phyloP scores from a whole-genome alignment of 306 rosid species.

The Inga oerstediana region DNA sequence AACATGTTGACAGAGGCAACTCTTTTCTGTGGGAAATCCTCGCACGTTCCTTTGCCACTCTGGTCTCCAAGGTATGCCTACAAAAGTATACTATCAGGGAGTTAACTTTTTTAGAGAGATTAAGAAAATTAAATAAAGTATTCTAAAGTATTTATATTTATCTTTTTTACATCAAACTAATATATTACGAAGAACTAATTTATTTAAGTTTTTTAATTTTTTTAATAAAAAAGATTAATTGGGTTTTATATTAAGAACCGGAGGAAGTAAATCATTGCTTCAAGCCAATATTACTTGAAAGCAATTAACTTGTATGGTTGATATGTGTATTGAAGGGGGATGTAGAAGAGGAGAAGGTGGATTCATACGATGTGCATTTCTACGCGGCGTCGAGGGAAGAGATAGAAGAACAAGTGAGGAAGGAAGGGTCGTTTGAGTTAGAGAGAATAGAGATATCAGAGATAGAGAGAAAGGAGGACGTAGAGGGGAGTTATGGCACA shows the following conservation, averaged over 20 bases:
- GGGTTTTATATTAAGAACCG: too few species aligned
- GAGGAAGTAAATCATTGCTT: background rate
- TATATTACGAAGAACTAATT: too few species aligned
- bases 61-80: conserved; percentile 65
- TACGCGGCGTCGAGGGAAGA: conserved; percentile 88
- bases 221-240: too few species aligned
- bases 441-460: conserved; percentile 69
- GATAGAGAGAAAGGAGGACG: conserved; percentile 39
- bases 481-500: conserved; percentile 57
- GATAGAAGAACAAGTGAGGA: conserved; percentile 68
- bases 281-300: background rate
- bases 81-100: background rate
- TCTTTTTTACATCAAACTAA: too few species aligned
- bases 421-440: conserved; percentile 70
- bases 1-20: conserved; percentile 83
- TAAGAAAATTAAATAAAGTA: too few species aligned
- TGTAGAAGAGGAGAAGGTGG: conserved; percentile 65
- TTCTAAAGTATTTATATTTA: too few species aligned
- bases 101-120: too few species aligned
- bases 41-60: conserved; percentile 53
- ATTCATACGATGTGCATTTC: conserved; percentile 87
- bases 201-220: too few species aligned
- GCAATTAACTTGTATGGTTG: background rate
- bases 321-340: conserved; percentile 49
- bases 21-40: conserved; percentile 85